Conservation (phyloP, 2,329 filamentous ascomycete genomes). For the Penicillium brevicompactum region DNA sequence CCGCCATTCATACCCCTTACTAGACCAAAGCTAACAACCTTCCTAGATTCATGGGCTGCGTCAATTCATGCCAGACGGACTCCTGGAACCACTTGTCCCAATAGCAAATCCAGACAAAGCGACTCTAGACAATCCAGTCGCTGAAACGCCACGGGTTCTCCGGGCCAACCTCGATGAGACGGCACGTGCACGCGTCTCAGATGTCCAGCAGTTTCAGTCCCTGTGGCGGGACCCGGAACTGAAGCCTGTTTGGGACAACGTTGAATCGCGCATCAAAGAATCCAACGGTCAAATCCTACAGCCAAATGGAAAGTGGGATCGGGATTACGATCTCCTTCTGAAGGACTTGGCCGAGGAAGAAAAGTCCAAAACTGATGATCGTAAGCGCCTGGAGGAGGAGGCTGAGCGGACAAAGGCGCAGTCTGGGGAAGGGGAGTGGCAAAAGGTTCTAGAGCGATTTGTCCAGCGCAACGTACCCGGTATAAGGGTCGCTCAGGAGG, state of each 20-base stretch:
- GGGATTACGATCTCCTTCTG: conserved; percentile 42
- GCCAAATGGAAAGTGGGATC: conserved; percentile 42
- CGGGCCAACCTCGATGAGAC: conserved; percentile 38
- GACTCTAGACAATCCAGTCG: conserved; percentile 18
- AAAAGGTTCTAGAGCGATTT: conserved; percentile 36
- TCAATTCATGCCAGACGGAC: conserved; percentile 42
- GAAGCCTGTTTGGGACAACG: conserved; percentile 40
- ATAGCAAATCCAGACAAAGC: conserved; percentile 36
- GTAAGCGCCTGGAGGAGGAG: conserved; percentile 31
- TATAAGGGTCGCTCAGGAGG: conserved; percentile 29
- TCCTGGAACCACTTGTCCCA: conserved; percentile 44
- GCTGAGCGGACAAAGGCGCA: conserved; percentile 30
- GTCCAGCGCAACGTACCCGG: conserved; percentile 28
- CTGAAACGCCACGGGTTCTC: conserved; percentile 39
- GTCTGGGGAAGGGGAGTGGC: conserved; percentile 36
- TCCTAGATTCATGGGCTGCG: conserved; percentile 47
- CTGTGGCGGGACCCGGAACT: conserved; percentile 46
- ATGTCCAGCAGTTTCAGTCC: conserved; percentile 42
- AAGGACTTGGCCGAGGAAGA: conserved; percentile 35
- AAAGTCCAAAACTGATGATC: conserved; percentile 27
- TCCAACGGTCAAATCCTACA: conserved; percentile 41
- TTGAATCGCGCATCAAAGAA: conserved; percentile 40
- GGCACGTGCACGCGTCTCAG: conserved; percentile 37
- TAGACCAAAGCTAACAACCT: conserved; percentile 9
- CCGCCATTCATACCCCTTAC: background rate